Evolutionary conservation across 129 eudicot species (phyloP).

Genomic region (Saussurea involucrata): DNA sequence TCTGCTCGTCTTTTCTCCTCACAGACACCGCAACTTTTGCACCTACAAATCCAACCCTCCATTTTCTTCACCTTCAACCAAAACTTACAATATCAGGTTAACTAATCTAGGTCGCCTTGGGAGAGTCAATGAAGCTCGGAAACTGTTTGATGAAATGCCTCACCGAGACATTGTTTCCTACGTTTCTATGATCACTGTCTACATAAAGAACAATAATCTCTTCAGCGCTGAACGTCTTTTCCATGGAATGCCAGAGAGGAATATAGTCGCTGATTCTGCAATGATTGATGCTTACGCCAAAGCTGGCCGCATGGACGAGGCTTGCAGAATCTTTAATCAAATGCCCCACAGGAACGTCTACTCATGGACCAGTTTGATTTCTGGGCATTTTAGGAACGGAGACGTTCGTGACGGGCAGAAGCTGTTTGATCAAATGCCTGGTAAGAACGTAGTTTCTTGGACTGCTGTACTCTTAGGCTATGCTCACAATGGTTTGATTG

Average conservation of each 20-base stretch:
- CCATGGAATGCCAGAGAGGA: constrained; percentile 34
- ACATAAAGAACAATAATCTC: constrained; percentile 43
- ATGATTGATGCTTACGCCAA: constrained; percentile 55
- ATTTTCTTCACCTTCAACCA: neutral
- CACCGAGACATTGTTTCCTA: constrained; percentile 39
- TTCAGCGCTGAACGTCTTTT: constrained; percentile 36
- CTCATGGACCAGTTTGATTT: constrained; percentile 54
- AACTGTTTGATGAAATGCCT: constrained; percentile 44
- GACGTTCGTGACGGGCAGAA: constrained; percentile 32
- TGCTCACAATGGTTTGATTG: constrained; percentile 45
- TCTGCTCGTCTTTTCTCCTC: neutral
- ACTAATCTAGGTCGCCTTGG: constrained; percentile 29
- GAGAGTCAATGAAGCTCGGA: constrained; percentile 32
- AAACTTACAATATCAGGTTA: neutral
- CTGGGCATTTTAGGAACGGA: constrained; percentile 44
- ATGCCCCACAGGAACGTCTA: constrained; percentile 45
- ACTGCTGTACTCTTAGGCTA: constrained; percentile 39
- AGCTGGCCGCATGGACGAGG: constrained; percentile 44
- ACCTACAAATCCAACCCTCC: neutral
- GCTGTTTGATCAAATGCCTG: constrained; percentile 42
- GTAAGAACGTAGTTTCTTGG: constrained; percentile 47
- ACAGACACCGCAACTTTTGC: neutral
- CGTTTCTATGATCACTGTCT: constrained; percentile 45
- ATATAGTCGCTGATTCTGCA: constrained; percentile 48
- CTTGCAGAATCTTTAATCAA: constrained; percentile 35